These are phyloP conservation scores for Phaeolepiota aurea DNA, from an alignment of 768 basidiomycete species.

Conservation along the genomic window DNA sequence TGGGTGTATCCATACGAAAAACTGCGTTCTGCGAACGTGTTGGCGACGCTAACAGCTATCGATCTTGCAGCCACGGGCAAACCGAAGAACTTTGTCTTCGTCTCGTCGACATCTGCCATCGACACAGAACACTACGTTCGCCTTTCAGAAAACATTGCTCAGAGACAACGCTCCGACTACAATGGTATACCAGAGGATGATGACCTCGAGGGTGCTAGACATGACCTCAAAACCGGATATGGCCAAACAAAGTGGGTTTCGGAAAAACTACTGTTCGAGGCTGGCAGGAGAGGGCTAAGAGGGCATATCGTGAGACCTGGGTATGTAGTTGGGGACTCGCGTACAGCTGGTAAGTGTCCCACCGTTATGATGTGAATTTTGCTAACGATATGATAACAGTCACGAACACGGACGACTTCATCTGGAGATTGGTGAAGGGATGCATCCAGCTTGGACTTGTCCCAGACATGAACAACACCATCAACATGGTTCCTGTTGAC, in stretches of 20 bases:
- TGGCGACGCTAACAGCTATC: constrained; percentile 79
- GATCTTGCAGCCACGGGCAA: constrained; percentile 68
- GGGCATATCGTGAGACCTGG: constrained; percentile 90
- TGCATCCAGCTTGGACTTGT: constrained; percentile 94
- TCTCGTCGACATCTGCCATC: constrained; percentile 92
- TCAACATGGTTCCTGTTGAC: constrained; percentile 98
- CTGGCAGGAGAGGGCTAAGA: constrained; percentile 74
- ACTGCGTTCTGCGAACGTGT: constrained; percentile 86
- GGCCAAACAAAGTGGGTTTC: constrained; percentile 99
- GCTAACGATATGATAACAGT: constrained; percentile 37
- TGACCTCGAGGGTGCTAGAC: constrained; percentile 77
- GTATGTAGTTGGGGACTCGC: constrained; percentile 92
- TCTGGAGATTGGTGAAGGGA: constrained; percentile 98
- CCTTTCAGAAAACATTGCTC: constrained; percentile 64
- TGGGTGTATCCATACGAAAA: constrained; percentile 99
- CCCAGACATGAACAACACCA: constrained; percentile 95
- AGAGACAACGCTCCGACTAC: constrained; percentile 25
- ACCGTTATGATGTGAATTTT: not conserved
- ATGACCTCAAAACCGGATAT: constrained; percentile 79
- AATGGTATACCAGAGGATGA: constrained; percentile 83
- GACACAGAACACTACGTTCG: constrained; percentile 88
- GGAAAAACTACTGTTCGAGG: constrained; percentile 89
- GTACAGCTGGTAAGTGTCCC: constrained; percentile 61
- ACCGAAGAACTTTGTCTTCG: constrained; percentile 79
- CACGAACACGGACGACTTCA: constrained; percentile 98